Evolutionary conservation across 257 asterid species (phyloP).

Genomic region (Solanum dulcamara): DNA sequence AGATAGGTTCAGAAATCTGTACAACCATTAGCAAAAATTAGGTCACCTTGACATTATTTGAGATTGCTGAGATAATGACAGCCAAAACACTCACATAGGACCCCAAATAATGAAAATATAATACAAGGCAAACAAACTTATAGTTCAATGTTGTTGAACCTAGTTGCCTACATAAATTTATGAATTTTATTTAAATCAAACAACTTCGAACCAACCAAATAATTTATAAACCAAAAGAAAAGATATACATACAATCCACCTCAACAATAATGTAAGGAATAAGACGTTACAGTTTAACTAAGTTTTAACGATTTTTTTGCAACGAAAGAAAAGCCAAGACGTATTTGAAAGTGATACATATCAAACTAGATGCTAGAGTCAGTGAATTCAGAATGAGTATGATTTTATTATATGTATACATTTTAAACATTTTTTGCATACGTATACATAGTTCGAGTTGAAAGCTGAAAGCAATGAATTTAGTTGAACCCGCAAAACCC

Average conservation of each 20-base stretch:
- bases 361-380: not conserved
- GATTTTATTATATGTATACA: not conserved
- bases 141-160: not conserved
- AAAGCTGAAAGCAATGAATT: not conserved
- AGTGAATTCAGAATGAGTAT: not conserved
- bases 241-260: not conserved
- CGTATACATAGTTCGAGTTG: not conserved
- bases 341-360: not conserved
- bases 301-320: not conserved
- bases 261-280: not conserved
- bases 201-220: not conserved
- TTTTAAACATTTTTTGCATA: not conserved
- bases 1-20: not conserved
- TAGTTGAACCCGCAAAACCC: not conserved
- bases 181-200: not conserved
- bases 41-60: not conserved
- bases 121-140: not conserved
- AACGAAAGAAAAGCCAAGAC: not conserved
- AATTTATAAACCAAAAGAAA: not conserved
- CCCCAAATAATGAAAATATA: not conserved
- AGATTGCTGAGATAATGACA: not conserved
- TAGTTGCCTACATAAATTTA: not conserved
- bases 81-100: not conserved
- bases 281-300: not conserved
- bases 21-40: not conserved